These are phyloP conservation scores for Paramecium biaurelia DNA, from an alignment of 73 alveolate genomes.

Conservation along the genomic window DNA sequence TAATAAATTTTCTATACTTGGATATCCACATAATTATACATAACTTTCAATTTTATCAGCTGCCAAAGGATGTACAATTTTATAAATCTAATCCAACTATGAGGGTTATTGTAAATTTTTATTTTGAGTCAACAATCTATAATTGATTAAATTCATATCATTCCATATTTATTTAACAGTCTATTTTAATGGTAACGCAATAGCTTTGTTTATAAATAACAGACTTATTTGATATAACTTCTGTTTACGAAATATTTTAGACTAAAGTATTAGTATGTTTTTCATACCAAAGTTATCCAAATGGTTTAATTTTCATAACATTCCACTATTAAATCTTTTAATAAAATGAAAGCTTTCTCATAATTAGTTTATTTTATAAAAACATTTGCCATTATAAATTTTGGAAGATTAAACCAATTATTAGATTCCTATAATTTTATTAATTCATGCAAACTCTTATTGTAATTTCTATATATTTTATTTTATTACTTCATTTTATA, in stretches of 20 bases:
- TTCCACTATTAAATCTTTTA: not conserved
- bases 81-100: not conserved
- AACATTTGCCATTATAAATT: not conserved
- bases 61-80: not conserved
- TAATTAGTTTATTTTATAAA: not conserved
- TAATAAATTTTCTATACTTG: not conserved
- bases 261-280: not conserved
- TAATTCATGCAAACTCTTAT: not conserved
- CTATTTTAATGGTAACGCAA: not conserved
- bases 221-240: not conserved
- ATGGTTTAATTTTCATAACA: not conserved
- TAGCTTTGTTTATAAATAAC: not conserved
- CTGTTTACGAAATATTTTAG: slow-evolving; percentile 17
- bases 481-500: not conserved
- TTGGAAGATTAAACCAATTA: not conserved
- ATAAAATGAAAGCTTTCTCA: not conserved
- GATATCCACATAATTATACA: slow-evolving; percentile 10
- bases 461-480: not conserved
- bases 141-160: not conserved
- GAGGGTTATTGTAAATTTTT: not conserved
- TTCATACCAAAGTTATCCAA: not conserved
- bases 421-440: not conserved
- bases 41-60: not conserved
- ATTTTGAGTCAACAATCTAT: not conserved
- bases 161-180: not conserved